Conservation (phyloP, 2,329 filamentous ascomycete genomes). For the Stagonosporopsis vannaccii region DNA sequence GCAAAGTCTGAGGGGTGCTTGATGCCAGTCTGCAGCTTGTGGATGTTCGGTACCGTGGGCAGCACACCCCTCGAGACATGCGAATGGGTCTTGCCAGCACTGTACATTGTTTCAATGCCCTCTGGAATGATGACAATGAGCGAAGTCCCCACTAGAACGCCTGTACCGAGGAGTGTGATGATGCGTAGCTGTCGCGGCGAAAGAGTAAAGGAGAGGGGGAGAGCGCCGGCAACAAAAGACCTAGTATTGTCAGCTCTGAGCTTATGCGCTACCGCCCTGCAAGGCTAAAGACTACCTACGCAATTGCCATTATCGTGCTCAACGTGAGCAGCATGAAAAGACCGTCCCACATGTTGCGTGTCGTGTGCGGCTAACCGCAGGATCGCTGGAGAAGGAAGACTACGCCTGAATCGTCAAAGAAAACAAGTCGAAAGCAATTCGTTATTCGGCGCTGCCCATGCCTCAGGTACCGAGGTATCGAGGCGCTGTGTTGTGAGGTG, state of each 20-base stretch:
- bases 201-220: constrained; percentile 87
- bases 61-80: constrained; percentile 33
- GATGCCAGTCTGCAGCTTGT: constrained; percentile 37
- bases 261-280: not conserved
- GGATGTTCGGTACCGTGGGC: constrained; percentile 34
- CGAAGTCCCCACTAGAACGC: constrained; percentile 91
- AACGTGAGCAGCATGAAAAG: constrained; percentile 69
- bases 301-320: constrained; percentile 70
- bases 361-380: constrained; percentile 21
- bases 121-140: constrained; percentile 98
- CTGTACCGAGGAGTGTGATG: constrained; percentile 91
- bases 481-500: constrained; percentile 1
- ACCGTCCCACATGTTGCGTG: constrained; percentile 63
- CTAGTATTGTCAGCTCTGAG: constrained; percentile 57
- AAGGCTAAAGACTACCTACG: constrained; percentile 54
- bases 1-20: constrained; percentile 34
- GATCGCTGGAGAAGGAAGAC: constrained; percentile 21
- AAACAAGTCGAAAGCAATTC: constrained; percentile 7
- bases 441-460: constrained; percentile 30
- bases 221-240: constrained; percentile 89
- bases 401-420: constrained; percentile 24
- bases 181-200: constrained; percentile 86
- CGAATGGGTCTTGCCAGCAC: constrained; percentile 50
- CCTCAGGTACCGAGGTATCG: constrained; percentile 7
- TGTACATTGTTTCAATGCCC: constrained; percentile 88